Conservation (phyloP, 169 alveolate genomes). For the Eimeria acervulina region DNA sequence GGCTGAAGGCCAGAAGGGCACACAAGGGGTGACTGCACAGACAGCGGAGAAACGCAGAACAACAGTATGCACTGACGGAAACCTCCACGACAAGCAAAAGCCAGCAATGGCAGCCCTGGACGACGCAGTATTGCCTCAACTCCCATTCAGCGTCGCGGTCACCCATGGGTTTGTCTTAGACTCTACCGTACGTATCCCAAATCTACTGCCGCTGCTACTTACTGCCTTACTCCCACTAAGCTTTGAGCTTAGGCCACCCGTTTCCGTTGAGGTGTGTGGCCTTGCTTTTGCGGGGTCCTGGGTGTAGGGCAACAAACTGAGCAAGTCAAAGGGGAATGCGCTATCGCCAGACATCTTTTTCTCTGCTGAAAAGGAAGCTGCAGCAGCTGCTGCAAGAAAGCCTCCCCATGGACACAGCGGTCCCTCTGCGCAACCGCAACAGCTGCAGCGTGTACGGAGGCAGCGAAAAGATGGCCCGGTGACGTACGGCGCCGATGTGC, state of each 20-base stretch:
- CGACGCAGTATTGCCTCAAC: slow-evolving; percentile 81
- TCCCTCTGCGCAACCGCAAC: slow-evolving; percentile 11
- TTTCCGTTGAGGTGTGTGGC: neutral
- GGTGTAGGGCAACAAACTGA: slow-evolving; percentile 95
- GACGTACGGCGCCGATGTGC: slow-evolving; percentile 82
- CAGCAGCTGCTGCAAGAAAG: neutral
- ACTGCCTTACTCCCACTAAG: neutral
- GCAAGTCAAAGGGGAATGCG: slow-evolving; percentile 96
- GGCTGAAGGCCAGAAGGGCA: neutral
- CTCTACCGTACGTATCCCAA: slow-evolving; percentile 13
- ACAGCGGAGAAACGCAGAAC: neutral
- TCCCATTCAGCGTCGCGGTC: slow-evolving; percentile 94
- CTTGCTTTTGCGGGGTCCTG: slow-evolving; percentile 3
- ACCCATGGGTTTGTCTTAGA: slow-evolving; percentile 97
- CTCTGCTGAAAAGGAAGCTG: slow-evolving; percentile 41
- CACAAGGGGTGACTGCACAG: neutral
- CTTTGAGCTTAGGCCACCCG: neutral
- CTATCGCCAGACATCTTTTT: slow-evolving; percentile 88
- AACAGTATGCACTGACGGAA: neutral
- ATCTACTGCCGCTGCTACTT: neutral
- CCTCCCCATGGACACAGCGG: neutral
- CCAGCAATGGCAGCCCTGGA: neutral
- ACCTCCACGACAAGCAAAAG: neutral
- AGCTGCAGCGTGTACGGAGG: neutral
- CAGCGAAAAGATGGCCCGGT: slow-evolving; percentile 14